Evolutionary conservation across 352 stramenopile genomes (phyloP).

Genomic region (Phytophthora kernoviae): DNA sequence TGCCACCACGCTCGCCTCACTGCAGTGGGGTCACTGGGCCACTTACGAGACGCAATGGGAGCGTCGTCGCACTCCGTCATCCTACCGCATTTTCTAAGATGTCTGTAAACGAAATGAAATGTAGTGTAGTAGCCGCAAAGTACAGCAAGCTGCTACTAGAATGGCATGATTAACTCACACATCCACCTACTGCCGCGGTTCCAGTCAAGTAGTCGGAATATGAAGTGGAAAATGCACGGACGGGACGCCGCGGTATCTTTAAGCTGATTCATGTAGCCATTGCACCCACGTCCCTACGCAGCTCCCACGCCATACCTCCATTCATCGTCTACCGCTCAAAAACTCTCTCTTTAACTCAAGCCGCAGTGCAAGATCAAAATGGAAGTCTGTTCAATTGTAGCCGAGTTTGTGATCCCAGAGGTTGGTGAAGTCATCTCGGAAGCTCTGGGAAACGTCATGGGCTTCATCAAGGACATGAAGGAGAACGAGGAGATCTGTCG

Average conservation of each 20-base stretch:
- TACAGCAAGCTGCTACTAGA: background rate
- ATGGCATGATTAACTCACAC: too few relatives aligned
- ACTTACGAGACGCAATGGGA: conserved; percentile 63
- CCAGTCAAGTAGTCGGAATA: too few relatives aligned
- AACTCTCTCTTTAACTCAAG: background rate
- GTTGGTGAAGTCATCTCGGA: conserved; percentile 36
- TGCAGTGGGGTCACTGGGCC: conserved; percentile 71
- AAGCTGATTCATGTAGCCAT: conserved; percentile 3
- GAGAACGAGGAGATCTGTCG: conserved; percentile 37
- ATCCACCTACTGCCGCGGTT: too few relatives aligned
- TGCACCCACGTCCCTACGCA: background rate
- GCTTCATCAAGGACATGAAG: conserved; percentile 36
- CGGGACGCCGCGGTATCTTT: background rate
- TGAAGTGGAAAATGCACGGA: too few relatives aligned
- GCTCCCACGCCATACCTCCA: background rate
- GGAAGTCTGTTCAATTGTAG: conserved; percentile 22
- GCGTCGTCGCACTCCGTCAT: conserved; percentile 51
- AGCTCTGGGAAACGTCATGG: conserved; percentile 31
- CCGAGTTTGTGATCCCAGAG: conserved; percentile 44
- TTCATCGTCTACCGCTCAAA: background rate
- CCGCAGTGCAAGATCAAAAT: background rate
- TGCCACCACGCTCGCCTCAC: conserved; percentile 31
- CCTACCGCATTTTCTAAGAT: conserved; percentile 67
- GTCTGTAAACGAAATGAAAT: background rate
- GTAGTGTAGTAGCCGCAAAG: background rate